Evolutionary conservation across 441 rosid genomes (phyloP).

Genomic region (Populus hybrid): DNA sequence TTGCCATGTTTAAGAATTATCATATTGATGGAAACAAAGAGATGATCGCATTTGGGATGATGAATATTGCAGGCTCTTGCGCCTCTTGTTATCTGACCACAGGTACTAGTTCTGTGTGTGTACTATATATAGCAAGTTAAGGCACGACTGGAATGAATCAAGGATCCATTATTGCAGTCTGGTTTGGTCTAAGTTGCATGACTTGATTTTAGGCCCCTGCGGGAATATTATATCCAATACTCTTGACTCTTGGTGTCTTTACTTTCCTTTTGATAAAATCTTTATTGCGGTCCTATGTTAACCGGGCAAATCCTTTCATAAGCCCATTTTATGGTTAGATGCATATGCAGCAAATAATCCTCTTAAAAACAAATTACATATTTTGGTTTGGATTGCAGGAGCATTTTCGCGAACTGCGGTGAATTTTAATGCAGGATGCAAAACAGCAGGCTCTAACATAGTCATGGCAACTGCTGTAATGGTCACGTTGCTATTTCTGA

Average conservation of each 20-base stretch:
- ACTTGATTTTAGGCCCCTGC: background rate
- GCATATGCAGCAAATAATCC: background rate
- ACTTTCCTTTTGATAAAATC: background rate
- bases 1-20: slow-evolving; percentile 73
- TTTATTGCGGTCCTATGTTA: background rate
- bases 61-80: slow-evolving; percentile 70
- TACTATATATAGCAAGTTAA: background rate
- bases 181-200: background rate
- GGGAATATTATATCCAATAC: background rate
- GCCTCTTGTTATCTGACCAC: slow-evolving; percentile 41
- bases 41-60: slow-evolving; percentile 81
- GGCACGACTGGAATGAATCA: background rate
- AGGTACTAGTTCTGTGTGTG: slow-evolving; percentile 29
- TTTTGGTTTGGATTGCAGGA: slow-evolving; percentile 34
- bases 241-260: background rate
- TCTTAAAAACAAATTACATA: background rate
- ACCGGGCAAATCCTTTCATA: background rate
- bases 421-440: slow-evolving; percentile 84
- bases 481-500: slow-evolving; percentile 64
- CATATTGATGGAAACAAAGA: slow-evolving; percentile 87
- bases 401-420: slow-evolving; percentile 84
- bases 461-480: slow-evolving; percentile 71
- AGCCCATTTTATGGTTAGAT: background rate
- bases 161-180: background rate
- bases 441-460: slow-evolving; percentile 68